Percentiles rank a stretch among this genome's conserved stretches.
These are phyloP conservation scores for Tricholoma sp. DNA, from an alignment of 768 basidiomycete genomes.

Conservation along the genomic window DNA sequence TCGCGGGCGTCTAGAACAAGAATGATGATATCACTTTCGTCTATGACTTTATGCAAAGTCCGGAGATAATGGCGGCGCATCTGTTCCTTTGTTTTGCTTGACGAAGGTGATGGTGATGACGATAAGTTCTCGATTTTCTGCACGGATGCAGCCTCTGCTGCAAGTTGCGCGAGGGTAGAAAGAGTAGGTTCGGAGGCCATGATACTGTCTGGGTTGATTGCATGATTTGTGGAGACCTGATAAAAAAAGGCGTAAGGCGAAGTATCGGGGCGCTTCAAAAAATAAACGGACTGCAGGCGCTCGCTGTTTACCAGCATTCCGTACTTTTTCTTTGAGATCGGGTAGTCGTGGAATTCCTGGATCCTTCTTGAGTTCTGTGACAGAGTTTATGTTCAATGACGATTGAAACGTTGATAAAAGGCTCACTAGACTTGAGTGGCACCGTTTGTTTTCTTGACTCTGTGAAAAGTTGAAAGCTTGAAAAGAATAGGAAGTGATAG, in stretches of 20 bases:
- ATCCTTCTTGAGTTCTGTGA: too few relatives aligned
- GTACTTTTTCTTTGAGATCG: slow-evolving; percentile 53
- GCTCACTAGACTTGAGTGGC: too few relatives aligned
- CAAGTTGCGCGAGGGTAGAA: slow-evolving; percentile 50
- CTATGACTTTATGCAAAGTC: slow-evolving; percentile 86
- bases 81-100: slow-evolving; percentile 60
- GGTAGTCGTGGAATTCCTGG: slow-evolving; percentile 85
- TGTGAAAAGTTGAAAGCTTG: too few relatives aligned
- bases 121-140: slow-evolving; percentile 24
- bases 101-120: slow-evolving; percentile 23
- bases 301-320: slow-evolving; percentile 47
- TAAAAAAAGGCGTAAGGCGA: not conserved
- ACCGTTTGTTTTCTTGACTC: slow-evolving; percentile 83
- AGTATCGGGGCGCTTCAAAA: not conserved
- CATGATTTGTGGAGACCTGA: slow-evolving; percentile 19
- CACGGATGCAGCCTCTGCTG: slow-evolving; percentile 24
- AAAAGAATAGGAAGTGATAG: too few relatives aligned
- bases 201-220: slow-evolving; percentile 47
- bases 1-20: slow-evolving; percentile 92
- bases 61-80: slow-evolving; percentile 70
- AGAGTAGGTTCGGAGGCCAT: slow-evolving; percentile 71
- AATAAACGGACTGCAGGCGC: slow-evolving; percentile 32
- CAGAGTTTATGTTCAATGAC: too few relatives aligned
- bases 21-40: slow-evolving; percentile 86
- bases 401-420: too few relatives aligned